Evolutionary conservation across 495 filamentous ascomycete genomes (phyloP), one percentile per base, ranked within the genome.

Genomic region (Halenospora varia): DNA sequence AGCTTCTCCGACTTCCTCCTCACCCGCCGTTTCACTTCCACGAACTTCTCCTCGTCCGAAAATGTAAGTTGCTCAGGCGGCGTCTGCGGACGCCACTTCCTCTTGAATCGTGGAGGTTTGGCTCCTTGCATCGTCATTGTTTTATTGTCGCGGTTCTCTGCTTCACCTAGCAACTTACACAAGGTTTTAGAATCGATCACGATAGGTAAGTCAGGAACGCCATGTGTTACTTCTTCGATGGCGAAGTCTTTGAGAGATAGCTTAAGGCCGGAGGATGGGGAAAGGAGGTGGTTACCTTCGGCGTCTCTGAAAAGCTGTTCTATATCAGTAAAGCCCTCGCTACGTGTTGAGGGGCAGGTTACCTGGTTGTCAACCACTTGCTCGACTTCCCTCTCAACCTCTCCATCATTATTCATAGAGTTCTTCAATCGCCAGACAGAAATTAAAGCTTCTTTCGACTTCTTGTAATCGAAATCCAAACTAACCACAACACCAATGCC

Each of bases 401-500:
- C 39, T 26, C 56, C 49, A 59, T 59, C 48, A 48, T 25, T 8
- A 29, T 48, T 48, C 29, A 10, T 48, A 48, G 48, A 59, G 17
- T 20, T 53, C 56, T 59, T 59, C 49, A 59, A 59, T 35, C 54
- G 59, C 59, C 55, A 62, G 48, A 62, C 48, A 47, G 55, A 62
- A 48, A 62, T 57, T 39, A 41, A 52, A 10, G 55, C 54, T 55
- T 57, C 52, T 55, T 62, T 62, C 53, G 48, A 57, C 55, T 57
- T 50, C 46, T 53, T 57, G 48, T 62, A 62, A 9, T 62, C 56
- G 46, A 62, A 47, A 51, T 62, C 60, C 53, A 62, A 52, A 41
- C 60, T 49, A 53, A 62, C 53, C 26, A 62, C 53, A 25, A 59
- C 55, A 47, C 51, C 53, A 42, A 62, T 57, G 49, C 53, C 49